phyloP scores from a whole-genome alignment of 352 stramenopile species.

The Globisporangium cystogenes region DNA sequence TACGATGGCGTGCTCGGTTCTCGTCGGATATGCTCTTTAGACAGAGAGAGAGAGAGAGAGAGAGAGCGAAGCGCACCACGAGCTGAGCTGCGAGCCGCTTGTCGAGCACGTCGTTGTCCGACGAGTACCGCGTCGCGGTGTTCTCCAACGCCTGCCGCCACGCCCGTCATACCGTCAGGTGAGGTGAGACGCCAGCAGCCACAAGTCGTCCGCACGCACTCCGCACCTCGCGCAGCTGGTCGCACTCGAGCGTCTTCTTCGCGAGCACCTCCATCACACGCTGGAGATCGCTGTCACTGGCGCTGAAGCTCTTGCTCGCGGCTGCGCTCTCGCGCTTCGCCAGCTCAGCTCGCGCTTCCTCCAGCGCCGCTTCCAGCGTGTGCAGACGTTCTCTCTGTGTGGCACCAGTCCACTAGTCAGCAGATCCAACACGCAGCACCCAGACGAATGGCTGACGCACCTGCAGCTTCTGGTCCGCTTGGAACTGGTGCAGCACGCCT shows the following conservation, averaged over 20 bases:
- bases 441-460: slow-evolving; percentile 1
- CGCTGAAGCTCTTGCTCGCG: background rate
- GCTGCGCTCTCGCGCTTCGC: slow-evolving; percentile 10
- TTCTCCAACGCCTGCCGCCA: slow-evolving; percentile 46
- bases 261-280: slow-evolving; percentile 44
- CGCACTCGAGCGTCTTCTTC: slow-evolving; percentile 64
- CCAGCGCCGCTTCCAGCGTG: slow-evolving; percentile 39
- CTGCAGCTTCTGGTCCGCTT: slow-evolving; percentile 49
- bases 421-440: background rate
- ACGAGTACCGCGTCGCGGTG: slow-evolving; percentile 43
- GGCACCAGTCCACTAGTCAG: background rate
- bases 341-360: slow-evolving; percentile 17
- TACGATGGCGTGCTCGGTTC: too few relatives aligned
- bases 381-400: slow-evolving; percentile 35
- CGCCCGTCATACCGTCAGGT: too few relatives aligned
- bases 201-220: background rate
- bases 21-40: too few relatives aligned
- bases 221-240: slow-evolving; percentile 59
- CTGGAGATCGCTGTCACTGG: slow-evolving; percentile 36
- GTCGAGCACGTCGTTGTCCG: slow-evolving; percentile 54
- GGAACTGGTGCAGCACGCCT: slow-evolving; percentile 60
- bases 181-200: slow-evolving; percentile 21
- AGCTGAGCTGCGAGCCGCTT: slow-evolving; percentile 68
- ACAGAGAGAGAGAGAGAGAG: too few relatives aligned
- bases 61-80: slow-evolving; percentile 52